Base-by-base conservation (phyloP, 352 stramenopile species). In the Phytophthora quininea region DNA sequence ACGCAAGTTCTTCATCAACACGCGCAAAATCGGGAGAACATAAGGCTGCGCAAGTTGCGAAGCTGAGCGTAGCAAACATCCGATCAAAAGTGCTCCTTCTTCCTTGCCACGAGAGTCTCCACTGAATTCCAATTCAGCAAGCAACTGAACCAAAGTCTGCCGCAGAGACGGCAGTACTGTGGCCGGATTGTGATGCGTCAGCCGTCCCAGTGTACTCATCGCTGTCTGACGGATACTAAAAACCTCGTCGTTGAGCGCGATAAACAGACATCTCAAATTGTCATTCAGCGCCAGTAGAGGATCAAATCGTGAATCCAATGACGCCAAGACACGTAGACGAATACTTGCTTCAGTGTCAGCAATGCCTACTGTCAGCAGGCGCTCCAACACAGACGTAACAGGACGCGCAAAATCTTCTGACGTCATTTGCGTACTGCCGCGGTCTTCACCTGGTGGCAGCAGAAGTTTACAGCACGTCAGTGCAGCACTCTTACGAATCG, bases 201-300 rank as follows among this genome's bases (percentile, higher is more conserved):
- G 71, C 11, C 89, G 78, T 38, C 89, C 89, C 15, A 96, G 75
- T 50, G 86, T 96, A 67, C 86, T 95, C 89, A 96, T 96, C 9
- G 89, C 89, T 1, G 86, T 93, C 70, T 94, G 80, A n/a, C 89
- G 86, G 51, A 96, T 96, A 33, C 92, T 89, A 56, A 96, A 93
- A 8, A 92, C 71, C 50, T 96, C 89, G 58, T 96, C 89, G 55
- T 96, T 95, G 4, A 96, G 54, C 7, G 89, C 87, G 65, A 96
- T 96, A 65, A 96, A 96, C 33, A 96, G 53, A 32, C 89, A 94
- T 0, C 89, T 79, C 47, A 96, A 65, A 55, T 95, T 96, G 51
- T 95, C 89, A 49, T 92, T 91, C 56, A 93, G 75, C 0, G 83
- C 89, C 2, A 96, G 71, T 3, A 96, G 54, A 1, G 87, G 84